These are phyloP conservation scores for Trichoderma polysporum DNA, from an alignment of 2,329 filamentous ascomycete genomes.

Conservation along the genomic window DNA sequence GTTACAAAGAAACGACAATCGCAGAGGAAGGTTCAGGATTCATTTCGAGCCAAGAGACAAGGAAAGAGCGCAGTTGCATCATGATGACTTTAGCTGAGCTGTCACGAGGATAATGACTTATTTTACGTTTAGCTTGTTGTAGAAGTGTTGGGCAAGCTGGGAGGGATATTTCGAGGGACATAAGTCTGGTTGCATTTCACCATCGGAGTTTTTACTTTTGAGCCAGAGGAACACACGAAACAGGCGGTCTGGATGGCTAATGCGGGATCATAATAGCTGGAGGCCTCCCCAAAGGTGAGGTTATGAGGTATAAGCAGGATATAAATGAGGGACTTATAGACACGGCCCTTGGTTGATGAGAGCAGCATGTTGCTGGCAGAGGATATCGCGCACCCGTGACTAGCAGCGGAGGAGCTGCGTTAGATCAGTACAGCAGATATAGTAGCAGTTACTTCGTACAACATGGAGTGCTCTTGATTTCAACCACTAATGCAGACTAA, in stretches of 20 bases:
- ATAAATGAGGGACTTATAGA: background rate
- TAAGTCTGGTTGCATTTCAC: background rate
- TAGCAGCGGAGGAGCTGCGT: background rate
- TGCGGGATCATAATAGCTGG: background rate
- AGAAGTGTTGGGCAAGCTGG: background rate
- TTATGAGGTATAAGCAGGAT: background rate
- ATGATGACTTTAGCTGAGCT: background rate
- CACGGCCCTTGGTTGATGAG: background rate
- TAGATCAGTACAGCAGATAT: background rate
- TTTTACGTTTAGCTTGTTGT: background rate
- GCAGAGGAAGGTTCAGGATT: too few relatives aligned
- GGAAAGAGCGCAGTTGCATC: background rate
- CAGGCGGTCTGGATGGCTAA: background rate
- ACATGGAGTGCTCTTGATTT: background rate
- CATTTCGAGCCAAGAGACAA: background rate
- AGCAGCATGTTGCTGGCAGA: background rate
- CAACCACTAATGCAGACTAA: conserved; percentile 5
- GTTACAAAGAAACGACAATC: background rate
- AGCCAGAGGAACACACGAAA: background rate
- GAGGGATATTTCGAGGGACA: background rate
- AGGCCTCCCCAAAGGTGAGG: background rate
- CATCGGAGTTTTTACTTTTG: background rate
- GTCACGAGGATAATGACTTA: background rate
- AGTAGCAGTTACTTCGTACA: background rate
- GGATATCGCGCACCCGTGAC: conserved; percentile 3